Evolutionary conservation across 768 basidiomycete species (phyloP), one percentile per base, ranked within the genome.

Genomic region (Xerocomus potaroensis): DNA sequence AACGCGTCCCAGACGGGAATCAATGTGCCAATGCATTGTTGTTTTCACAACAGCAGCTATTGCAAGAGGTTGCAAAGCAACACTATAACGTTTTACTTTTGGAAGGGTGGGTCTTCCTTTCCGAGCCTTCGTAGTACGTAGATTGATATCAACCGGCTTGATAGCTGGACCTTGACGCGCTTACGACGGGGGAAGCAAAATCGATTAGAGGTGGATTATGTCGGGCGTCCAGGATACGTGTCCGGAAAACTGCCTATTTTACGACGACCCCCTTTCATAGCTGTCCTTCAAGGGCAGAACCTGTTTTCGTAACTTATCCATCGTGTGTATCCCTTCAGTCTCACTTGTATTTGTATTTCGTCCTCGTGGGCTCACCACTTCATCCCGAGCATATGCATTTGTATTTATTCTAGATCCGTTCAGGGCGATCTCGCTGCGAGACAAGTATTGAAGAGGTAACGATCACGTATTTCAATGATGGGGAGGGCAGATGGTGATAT

Each of bases 131-230:
- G 41, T 31, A 35, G 15, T 32, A n/a, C n/a, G n/a, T n/a, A 21
- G 15, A 16, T 30, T 48, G 23, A 50, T 45, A 32, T 42, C 30
- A 35, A 43, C 30, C 36, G 32, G 45, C 37, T 38, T 40, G 41
- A 16, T 56, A 87, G 87, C 50, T 89, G 87, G 87, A 69, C 70
- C 29, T 58, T 85, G 42, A 87, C 83, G 5, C 64, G 83, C 19
- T 73, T 81, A 56, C 82, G 85, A 46, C 77, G 72, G 56, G 81
- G 76, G 43, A 80, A 79, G 56, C 68, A 68, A 26, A 72, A 83
- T 65, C 78, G 88, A 23, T 70, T 87, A 30, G 79, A 87, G 59
- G 77, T 90, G 16, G 74, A 77, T 49, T 90, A 91, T 64, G 73
- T 63, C 46, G 87, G 80, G 6, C 74, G 83, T 50, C 83, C 84